Evolutionary conservation across 2,329 filamentous ascomycete species (phyloP).

Genomic region (Pseudohalonectria lignicola): DNA sequence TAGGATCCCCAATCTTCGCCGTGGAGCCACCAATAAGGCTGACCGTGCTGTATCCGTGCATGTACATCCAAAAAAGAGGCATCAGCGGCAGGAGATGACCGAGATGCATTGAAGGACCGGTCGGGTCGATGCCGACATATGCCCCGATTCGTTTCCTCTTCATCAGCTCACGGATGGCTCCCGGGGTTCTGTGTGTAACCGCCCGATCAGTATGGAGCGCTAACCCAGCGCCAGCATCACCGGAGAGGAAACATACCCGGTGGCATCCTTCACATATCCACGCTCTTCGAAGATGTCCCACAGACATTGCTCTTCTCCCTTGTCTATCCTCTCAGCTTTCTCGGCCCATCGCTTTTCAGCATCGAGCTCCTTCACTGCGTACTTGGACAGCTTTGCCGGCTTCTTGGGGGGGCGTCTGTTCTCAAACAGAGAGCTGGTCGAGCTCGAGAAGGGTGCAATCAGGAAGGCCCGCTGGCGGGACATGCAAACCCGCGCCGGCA

Average conservation of each 20-base stretch:
- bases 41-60: constrained; percentile 59
- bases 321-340: constrained; percentile 32
- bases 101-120: constrained; percentile 67
- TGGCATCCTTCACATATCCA: constrained; percentile 63
- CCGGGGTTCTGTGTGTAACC: constrained; percentile 23
- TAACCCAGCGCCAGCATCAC: not conserved
- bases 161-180: constrained; percentile 52
- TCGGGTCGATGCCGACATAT: constrained; percentile 77
- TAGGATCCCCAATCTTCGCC: constrained; percentile 69
- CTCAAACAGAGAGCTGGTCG: constrained; percentile 14
- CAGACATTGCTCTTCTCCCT: constrained; percentile 39
- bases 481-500: no score
- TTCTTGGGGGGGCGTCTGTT: no score
- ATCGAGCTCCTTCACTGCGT: constrained; percentile 28
- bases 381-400: constrained; percentile 21
- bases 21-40: constrained; percentile 66
- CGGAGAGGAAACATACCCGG: constrained; percentile 43
- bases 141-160: constrained; percentile 54
- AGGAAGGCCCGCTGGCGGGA: no score
- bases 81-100: constrained; percentile 75
- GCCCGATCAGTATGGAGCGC: constrained; percentile 1
- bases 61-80: constrained; percentile 75
- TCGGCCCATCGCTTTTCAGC: constrained; percentile 36
- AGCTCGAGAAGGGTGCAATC: constrained; percentile 15
- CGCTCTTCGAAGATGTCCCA: constrained; percentile 59